Evolutionary conservation across 176 grass and related monocot species (phyloP).

Genomic region (Cocos nucifera): DNA sequence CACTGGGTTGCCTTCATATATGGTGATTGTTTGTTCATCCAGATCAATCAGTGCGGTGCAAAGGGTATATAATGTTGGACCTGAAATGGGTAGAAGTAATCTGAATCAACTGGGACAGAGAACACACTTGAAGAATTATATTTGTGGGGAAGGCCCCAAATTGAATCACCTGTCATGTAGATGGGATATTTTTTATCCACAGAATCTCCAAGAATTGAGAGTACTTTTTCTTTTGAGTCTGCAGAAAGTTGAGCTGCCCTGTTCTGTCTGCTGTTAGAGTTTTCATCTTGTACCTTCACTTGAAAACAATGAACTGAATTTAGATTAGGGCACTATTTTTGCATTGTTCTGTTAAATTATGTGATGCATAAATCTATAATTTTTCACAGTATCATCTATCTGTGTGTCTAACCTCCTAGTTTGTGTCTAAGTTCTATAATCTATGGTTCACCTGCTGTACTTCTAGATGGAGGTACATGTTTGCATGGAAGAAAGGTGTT

Average conservation of each 20-base stretch:
- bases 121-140: neutral
- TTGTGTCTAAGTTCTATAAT: no score
- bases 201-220: slow-evolving; percentile 64
- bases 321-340: no score
- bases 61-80: slow-evolving; percentile 55
- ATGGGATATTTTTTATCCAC: slow-evolving; percentile 63
- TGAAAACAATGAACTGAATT: no score
- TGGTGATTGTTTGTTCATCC: slow-evolving; percentile 42
- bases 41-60: slow-evolving; percentile 75
- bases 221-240: slow-evolving; percentile 39
- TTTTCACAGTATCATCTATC: no score
- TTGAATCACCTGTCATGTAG: slow-evolving; percentile 57
- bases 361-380: no score
- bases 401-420: no score
- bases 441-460: slow-evolving; percentile 50
- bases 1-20: slow-evolving; percentile 62
- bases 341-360: no score
- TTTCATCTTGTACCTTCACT: slow-evolving; percentile 65
- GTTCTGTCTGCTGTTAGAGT: slow-evolving; percentile 57
- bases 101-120: neutral
- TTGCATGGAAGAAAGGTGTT: slow-evolving; percentile 72
- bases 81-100: slow-evolving; percentile 18
- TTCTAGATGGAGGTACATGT: slow-evolving; percentile 82
- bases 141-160: neutral
- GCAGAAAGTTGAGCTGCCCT: slow-evolving; percentile 43